Conservation (phyloP, 2,329 filamentous ascomycete genomes). For the Neurospora sp. region DNA sequence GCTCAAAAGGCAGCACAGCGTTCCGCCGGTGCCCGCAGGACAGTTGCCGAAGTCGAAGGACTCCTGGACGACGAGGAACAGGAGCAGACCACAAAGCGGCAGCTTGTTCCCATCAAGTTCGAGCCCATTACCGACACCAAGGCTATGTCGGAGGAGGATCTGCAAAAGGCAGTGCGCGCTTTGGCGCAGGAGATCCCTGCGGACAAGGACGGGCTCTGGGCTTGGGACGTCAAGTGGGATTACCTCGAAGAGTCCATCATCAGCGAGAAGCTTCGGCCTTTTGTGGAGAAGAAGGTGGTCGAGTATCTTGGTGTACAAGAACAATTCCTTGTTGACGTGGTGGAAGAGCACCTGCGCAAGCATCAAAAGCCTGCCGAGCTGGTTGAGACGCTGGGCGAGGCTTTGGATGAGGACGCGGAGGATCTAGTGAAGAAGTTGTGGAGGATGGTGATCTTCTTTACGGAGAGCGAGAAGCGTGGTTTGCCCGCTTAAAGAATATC, state of each 20-base stretch:
- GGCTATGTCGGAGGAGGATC: slow-evolving; percentile 75
- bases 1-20: slow-evolving; percentile 60
- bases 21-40: slow-evolving; percentile 55
- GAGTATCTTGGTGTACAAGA: slow-evolving; percentile 95
- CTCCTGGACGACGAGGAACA: slow-evolving; percentile 93
- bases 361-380: slow-evolving; percentile 68
- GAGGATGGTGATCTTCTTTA: slow-evolving; percentile 98
- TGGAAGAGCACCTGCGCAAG: slow-evolving; percentile 75
- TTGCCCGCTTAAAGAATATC: slow-evolving; percentile 49
- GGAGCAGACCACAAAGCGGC: slow-evolving; percentile 57
- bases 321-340: slow-evolving; percentile 86
- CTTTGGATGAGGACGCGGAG: slow-evolving; percentile 90
- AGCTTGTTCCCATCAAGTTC: slow-evolving; percentile 74
- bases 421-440: slow-evolving; percentile 92
- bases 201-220: slow-evolving; percentile 78
- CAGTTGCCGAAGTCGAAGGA: slow-evolving; percentile 87
- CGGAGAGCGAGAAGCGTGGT: slow-evolving; percentile 85
- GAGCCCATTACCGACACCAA: slow-evolving; percentile 58
- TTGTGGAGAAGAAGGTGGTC: slow-evolving; percentile 96
- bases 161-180: slow-evolving; percentile 68
- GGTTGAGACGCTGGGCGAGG: slow-evolving; percentile 78
- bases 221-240: slow-evolving; percentile 90
- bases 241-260: slow-evolving; percentile 75
- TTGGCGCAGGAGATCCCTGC: slow-evolving; percentile 85
- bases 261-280: slow-evolving; percentile 78